These are phyloP conservation scores for Paramecium sexaurelia DNA, from an alignment of 73 alveolate genomes.

Conservation along the genomic window DNA sequence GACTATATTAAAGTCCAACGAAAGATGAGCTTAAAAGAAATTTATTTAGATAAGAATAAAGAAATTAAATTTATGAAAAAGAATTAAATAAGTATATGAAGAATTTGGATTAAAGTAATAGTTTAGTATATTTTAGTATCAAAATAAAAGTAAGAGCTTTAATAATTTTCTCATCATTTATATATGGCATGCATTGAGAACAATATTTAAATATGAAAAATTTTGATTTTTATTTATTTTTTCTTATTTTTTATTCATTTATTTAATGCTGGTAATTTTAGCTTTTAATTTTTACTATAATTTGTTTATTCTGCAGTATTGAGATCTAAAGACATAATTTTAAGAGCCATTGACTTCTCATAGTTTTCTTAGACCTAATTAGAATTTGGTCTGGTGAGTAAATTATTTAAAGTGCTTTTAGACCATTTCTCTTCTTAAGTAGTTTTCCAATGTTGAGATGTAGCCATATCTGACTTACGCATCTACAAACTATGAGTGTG, in stretches of 20 bases:
- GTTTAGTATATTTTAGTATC: not conserved
- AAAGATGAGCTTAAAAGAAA: not conserved
- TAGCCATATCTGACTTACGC: slow-evolving; percentile 69
- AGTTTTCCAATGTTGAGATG: slow-evolving; percentile 68
- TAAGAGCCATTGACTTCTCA: slow-evolving; percentile 65
- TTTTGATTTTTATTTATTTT: not conserved
- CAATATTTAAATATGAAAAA: not conserved
- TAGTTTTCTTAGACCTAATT: slow-evolving; percentile 51
- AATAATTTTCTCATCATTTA: slow-evolving; percentile 32
- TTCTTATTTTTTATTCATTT: not conserved
- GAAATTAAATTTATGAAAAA: slow-evolving; percentile 18
- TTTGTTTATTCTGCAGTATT: slow-evolving; percentile 66
- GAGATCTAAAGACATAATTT: slow-evolving; percentile 69
- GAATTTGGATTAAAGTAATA: slow-evolving; percentile 19
- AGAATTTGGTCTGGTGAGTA: slow-evolving; percentile 59
- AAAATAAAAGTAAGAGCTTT: not conserved
- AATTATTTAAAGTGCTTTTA: slow-evolving; percentile 49
- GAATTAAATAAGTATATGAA: not conserved
- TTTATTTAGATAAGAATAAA: slow-evolving; percentile 13
- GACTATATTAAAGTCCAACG: not conserved
- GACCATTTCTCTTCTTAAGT: slow-evolving; percentile 68
- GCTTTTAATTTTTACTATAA: slow-evolving; percentile 44
- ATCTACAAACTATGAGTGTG: not conserved
- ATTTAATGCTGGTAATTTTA: not conserved
- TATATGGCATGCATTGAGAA: slow-evolving; percentile 26